Evolutionary conservation across 768 basidiomycete species (phyloP), one percentile per base, ranked within the genome.

Genomic region (Rhodocollybia butyracea): DNA sequence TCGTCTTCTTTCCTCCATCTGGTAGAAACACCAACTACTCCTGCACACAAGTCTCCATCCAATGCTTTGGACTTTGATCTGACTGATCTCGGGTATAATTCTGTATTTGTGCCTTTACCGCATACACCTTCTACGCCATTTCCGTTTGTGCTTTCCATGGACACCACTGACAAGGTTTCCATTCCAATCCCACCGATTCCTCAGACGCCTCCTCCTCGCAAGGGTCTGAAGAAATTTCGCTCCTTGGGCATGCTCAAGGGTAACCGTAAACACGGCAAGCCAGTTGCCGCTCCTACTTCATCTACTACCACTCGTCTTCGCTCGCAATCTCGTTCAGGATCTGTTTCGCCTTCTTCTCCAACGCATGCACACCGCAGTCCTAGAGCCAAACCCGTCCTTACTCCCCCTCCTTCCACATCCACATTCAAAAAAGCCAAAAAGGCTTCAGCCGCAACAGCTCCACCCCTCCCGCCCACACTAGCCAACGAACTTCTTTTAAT

Each of bases 81-180:
- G 29, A 71, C 68, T 15, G 51, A 70, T 3, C 60, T 73, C 3
- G 74, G 75, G 5, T 78, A 80, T 57, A 70, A 75, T 0, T 77
- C 73, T 17, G 69, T 76, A 13, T 73, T 79, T 57, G 67, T 79
- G 15, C 73, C 69, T 40, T 55, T 77, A 47, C 71, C 75, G 4
- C 66, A 63, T 17, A 68, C 73, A 7, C 69, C 72, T 26, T 21
- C 58, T 39, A 45, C 36, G 4, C 39, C 58, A 24, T 48, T 55
- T 54, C 21, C 58, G 42, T 24, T 43, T 21, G 11, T 52, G 15
- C 26, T 45, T 22, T n/a, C 38, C 19, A 21, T 15, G 38, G 22
- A 54, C 41, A 50, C 47, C 6, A 34, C 27, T 31, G 39, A 39
- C 15, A 30, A 51, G 12, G 32, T n/a, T n/a, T n/a, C n/a, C 10